Evolutionary conservation across 306 rosid species (phyloP).

Genomic region (Prosopis cineraria): DNA sequence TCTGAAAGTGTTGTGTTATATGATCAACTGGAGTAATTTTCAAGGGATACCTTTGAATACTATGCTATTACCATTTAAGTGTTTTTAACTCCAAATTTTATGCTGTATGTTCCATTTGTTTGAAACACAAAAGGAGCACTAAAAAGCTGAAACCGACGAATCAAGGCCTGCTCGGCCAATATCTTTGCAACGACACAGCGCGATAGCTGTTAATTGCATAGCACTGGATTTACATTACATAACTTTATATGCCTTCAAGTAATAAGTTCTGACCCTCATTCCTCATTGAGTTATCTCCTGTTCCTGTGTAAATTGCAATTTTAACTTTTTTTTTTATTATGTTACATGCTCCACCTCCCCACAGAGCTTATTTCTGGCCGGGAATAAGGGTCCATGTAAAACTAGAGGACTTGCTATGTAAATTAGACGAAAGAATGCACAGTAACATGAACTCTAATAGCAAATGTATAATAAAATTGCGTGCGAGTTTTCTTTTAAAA

Average conservation of each 20-base stretch:
- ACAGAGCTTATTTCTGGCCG: neutral
- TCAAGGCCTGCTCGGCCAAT: neutral
- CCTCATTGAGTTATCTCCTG: neutral
- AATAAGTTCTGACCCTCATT: neutral
- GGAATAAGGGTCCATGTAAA: neutral
- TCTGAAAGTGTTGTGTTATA: slow-evolving; percentile 35
- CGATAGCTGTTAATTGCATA: neutral
- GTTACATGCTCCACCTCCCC: neutral
- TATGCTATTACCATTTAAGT: slow-evolving; percentile 16
- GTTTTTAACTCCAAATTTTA: neutral
- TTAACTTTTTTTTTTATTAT: neutral
- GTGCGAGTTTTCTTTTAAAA: too few species aligned
- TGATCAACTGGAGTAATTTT: slow-evolving; percentile 36
- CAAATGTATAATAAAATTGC: too few species aligned
- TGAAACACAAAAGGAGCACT: neutral
- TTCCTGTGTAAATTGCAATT: neutral
- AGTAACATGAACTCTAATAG: neutral
- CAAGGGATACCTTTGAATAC: slow-evolving; percentile 31
- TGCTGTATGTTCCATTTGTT: slow-evolving; percentile 11
- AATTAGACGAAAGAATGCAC: neutral
- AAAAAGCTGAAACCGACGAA: neutral
- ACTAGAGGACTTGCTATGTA: neutral
- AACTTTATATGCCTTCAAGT: neutral
- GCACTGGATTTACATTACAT: neutral
- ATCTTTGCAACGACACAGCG: slow-evolving; percentile 1